Evolutionary conservation across 73 alveolate genomes (phyloP), one percentile per base, ranked within the genome.

Genomic region (Tetrahymena malaccensis): DNA sequence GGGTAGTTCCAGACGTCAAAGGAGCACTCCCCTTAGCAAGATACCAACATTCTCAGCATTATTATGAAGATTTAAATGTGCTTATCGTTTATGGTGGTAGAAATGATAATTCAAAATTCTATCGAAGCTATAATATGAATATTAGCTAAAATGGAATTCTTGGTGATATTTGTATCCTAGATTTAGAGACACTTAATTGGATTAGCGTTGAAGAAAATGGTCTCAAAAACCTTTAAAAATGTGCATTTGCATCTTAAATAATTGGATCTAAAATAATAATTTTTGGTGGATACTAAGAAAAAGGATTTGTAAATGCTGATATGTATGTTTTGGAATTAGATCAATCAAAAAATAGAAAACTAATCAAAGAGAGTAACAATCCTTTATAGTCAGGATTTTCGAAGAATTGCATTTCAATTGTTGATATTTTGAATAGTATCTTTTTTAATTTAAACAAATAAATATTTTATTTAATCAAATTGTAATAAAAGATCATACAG

Each of bases 71-170:
- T 56, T 96, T 98, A 25, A 97, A 98, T 96, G 95, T 96, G 50
- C 55, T 98, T 19, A 94, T 98, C 9, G 44, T 98, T 17, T 98
- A 95, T 96, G 99, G 99, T 40, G 99, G 99, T 15, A 97, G 99
- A 94, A 97, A 98, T 97, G 99, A 98, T 70, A 95, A 94, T 43
- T 44, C 70, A 35, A 50, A 85, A 93, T 94, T 57, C 55, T 84
- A 85, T 22, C 56, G 84, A 85, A 27, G 89, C 22, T 27, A 70
- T 70, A 70, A 25, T 25, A 50, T 50, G 83, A 50, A 50, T 50
- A 70, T 70, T 31, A 70, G 89, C 31, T 70, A 70, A 70, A 70
- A 70, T 70, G 89, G 89, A 70, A 94, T 96, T 13, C 94, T 95
- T 13, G 95, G 94, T 94, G 98, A 96, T 95, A 95, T 95, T 25